Conservation (phyloP, 257 asterid species). For the Primulina huaijiensis region DNA sequence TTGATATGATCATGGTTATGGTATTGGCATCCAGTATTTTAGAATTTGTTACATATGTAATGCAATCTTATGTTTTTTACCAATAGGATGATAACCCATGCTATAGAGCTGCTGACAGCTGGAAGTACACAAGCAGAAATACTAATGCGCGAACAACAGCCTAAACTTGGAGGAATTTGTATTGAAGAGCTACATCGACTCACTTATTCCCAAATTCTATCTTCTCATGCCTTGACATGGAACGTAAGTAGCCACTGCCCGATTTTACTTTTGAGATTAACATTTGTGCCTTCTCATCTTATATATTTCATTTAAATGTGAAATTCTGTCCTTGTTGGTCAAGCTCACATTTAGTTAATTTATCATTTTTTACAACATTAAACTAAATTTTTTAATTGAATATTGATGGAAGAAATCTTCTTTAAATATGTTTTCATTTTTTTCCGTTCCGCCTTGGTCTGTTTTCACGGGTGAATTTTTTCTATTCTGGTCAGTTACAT, state of each 20-base stretch:
- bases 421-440: not conserved
- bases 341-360: not conserved
- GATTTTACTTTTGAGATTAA: not conserved
- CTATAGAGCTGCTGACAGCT: constrained; percentile 77
- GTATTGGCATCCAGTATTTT: constrained; percentile 18
- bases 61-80: constrained; percentile 21
- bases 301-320: no score
- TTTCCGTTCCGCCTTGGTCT: constrained; percentile 1
- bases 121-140: constrained; percentile 75
- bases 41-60: constrained; percentile 9
- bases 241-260: constrained; percentile 50
- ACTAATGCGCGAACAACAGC: constrained; percentile 59
- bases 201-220: constrained; percentile 81
- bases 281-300: constrained; percentile 4
- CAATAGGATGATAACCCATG: constrained; percentile 86
- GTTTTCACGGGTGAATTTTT: not conserved
- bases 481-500: constrained; percentile 8
- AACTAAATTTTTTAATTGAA: no score
- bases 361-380: not conserved
- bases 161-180: constrained; percentile 77
- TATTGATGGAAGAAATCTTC: not conserved
- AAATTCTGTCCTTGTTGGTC: not conserved
- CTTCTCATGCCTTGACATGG: constrained; percentile 94
- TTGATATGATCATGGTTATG: constrained; percentile 14
- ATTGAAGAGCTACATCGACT: constrained; percentile 89